Percentiles rank a stretch among this genome's conserved stretches.
Conservation (phyloP, 2,329 filamentous ascomycete species). For the Ustilaginoidea virens region DNA sequence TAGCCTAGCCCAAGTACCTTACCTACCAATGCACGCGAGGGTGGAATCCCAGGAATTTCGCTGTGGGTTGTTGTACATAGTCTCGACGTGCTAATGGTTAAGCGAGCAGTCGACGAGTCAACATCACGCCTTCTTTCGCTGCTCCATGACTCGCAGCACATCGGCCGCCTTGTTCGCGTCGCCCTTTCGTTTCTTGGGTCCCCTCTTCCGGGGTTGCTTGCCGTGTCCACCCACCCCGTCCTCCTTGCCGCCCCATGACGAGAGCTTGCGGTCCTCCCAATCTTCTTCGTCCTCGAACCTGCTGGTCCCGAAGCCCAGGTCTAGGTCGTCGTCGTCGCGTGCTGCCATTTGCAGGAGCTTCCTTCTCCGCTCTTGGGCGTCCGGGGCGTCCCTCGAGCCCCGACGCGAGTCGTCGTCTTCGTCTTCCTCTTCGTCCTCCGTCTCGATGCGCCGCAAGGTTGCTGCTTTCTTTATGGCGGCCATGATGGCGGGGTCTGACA, state of each 20-base stretch:
- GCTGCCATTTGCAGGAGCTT: conserved; percentile 60
- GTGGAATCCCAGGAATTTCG: no score
- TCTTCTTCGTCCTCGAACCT: conserved; percentile 82
- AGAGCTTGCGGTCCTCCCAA: conserved; percentile 53
- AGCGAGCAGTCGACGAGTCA: no score
- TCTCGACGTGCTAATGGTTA: no score
- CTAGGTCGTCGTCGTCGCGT: conserved; percentile 78
- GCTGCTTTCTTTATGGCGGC: conserved; percentile 79
- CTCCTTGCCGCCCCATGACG: conserved; percentile 44
- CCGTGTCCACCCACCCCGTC: conserved; percentile 28
- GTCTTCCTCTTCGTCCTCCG: conserved; percentile 20
- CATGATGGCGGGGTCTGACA: conserved; percentile 62
- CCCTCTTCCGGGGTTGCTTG: conserved; percentile 48
- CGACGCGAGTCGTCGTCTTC: no score
- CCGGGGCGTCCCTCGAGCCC: no score
- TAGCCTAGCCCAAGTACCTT: no score
- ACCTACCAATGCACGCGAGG: no score
- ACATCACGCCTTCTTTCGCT: conserved; percentile 25
- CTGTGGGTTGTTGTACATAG: no score
- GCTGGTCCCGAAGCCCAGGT: conserved; percentile 85
- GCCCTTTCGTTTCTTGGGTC: conserved; percentile 60
- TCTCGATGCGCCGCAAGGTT: conserved; percentile 35
- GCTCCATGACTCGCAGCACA: conserved; percentile 65
- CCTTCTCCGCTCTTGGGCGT: conserved; percentile 52
- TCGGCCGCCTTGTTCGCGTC: conserved; percentile 66